Evolutionary conservation across 176 grass and related monocot genomes (phyloP), one percentile per base, ranked within the genome.

Genomic region (Saccharum officinarum): DNA sequence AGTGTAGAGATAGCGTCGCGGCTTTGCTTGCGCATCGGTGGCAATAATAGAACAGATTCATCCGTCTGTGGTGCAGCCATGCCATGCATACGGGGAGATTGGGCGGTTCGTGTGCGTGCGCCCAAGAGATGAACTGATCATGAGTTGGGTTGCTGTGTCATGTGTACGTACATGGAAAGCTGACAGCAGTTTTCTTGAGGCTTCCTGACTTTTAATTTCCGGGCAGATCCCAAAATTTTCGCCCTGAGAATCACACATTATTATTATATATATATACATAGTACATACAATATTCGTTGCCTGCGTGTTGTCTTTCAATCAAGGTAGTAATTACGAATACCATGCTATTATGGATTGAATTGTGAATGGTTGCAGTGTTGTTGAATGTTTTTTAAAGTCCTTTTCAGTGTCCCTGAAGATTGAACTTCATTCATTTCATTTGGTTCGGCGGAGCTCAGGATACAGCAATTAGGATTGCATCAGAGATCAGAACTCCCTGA

Each of bases 211-310:
- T 54, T 74, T 74, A 23, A 81, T 59, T 74, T 77, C 89, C 69
- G 85, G 90, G 93, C 86, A 95, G 90, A 86, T 67, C 44, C 28
- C 79, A 88, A 95, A 95, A 71, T 92, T 95, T 95, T 95, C 78
- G 80, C 90, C 87, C 88, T 30, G 57, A 89, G 91, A 86, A 78
- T 77, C 68, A 68, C 45, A 75, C 7, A 7, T 54, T 55, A 55
- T 46, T 20, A 20, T 57, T 16, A 16, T 26, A 69, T 34, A 63
- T 17, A 33, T 10, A 64, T 18, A 25, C 16, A 28, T 28, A 28
- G 28, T 28, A 28, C 28, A 40, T 26, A 36, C 3, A 1, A 59
- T 59, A 60, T 61, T 12, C 59, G 34, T 67, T 81, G 6, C 28
- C 8, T 50, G 57, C n/a, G n/a, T 25, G 22, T 59, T 59, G 55